Base-by-base conservation (phyloP, 2,329 filamentous ascomycete genomes). In the Chaetomiaceae sp. region DNA sequence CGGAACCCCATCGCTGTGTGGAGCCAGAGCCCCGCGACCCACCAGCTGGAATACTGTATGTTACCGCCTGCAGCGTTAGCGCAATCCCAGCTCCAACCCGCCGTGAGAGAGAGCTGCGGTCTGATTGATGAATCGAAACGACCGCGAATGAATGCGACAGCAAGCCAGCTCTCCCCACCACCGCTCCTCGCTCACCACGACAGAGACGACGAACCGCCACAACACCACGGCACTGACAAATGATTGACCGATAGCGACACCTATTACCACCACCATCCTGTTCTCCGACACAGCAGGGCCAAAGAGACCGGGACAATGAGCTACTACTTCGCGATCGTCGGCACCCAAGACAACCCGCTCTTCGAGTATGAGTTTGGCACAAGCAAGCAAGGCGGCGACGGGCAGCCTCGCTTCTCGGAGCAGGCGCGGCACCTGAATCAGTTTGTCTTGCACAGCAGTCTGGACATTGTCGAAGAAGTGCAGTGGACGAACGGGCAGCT, bases 301-400 rank as follows among this genome's bases (percentile, higher is more conserved):
- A n/a, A n/a, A n/a, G n/a, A n/a, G n/a, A n/a, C n/a, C n/a, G n/a
- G n/a, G n/a, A 77, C 62, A 59, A 97, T 97, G 94, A 96, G 91
- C 56, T 99, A 97, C 79, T 96, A 96, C 77, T 97, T 99, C 74
- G 89, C 89, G 67, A 96, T 99, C 63, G 84, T 99, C 70, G 94
- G 91, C 67, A 95, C 90, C 20, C 89, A 90, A 64, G 94, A 99
- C 76, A 95, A 92, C 67, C 92, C 94, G 30, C 82, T 99, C 62
- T 99, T 97, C 75, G 92, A 95, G 74, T 84, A 95, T 72, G 91
- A 96, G 68, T 99, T 99, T 69, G 94, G 94, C 64, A 96, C 92
- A 34, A 95, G 90, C 36, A 96, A 96, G 72, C 87, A 90, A 64
- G 91, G 92, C 73, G 92, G 92, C 68, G 94, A 97, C 76, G 94